Percentiles rank a stretch among this genome's conserved stretches.
Evolutionary conservation across 1,284 basidiomycete genomes (phyloP).

Genomic region (Leccinum solheimii): DNA sequence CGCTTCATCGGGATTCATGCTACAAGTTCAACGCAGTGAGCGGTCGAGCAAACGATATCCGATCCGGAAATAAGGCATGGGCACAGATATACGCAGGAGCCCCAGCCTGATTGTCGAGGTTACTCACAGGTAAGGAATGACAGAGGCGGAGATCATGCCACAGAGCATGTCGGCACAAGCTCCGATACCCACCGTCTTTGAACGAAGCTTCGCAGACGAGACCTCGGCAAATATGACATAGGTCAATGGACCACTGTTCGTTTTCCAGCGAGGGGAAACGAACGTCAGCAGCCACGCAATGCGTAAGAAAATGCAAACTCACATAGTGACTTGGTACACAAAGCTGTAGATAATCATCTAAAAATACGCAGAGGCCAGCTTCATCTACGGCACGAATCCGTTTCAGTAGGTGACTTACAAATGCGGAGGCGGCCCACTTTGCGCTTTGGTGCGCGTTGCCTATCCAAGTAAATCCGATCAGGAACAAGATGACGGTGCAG

Average conservation of each 20-base stretch:
- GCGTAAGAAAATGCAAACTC: not conserved
- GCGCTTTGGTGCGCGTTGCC: conserved; percentile 10
- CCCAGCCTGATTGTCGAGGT: not conserved
- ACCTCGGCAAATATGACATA: conserved; percentile 33
- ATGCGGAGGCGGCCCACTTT: conserved; percentile 27
- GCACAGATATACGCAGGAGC: not conserved
- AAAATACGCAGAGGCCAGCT: too few species aligned
- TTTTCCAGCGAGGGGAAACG: not conserved
- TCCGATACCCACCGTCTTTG: conserved; percentile 32
- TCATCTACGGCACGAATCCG: not conserved
- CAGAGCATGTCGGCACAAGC: conserved; percentile 26
- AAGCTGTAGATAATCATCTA: conserved; percentile 34
- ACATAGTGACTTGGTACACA: conserved; percentile 28
- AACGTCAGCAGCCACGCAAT: not conserved
- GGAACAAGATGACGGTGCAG: conserved; percentile 18
- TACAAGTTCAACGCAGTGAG: not conserved
- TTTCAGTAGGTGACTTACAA: conserved; percentile 15
- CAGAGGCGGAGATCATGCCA: conserved; percentile 22
- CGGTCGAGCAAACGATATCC: not conserved
- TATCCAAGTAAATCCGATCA: conserved; percentile 33
- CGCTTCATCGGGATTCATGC: conserved; percentile 31
- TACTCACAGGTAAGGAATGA: conserved; percentile 32
- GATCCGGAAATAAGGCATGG: not conserved
- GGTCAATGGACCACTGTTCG: conserved; percentile 27
- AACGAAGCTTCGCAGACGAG: conserved; percentile 33